Evolutionary conservation across 768 basidiomycete species (phyloP), one percentile per base, ranked within the genome.

Genomic region (Coprinopsis cinerea): DNA sequence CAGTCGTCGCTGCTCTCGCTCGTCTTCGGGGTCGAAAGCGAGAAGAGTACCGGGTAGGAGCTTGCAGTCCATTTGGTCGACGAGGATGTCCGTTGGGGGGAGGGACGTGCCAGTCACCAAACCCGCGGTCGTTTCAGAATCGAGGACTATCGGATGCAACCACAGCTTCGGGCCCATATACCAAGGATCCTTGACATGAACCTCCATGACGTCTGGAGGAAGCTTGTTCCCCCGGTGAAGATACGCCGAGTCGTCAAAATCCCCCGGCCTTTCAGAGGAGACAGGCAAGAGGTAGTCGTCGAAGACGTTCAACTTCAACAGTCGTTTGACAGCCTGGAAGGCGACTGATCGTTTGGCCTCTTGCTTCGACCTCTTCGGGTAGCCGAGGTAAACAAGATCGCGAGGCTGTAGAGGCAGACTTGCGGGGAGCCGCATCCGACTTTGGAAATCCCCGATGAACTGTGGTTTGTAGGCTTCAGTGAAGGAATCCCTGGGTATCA

Each of bases 291-390:
- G 75, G 59, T 87, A 83, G 49, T 92, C 83, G 57, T 94, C 85
- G 56, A 93, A 85, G 3, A 89, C 83, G 24, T 85, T 77, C n/a
- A 89, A 67, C 24, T 72, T 69, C 52, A 83, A 78, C 14, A 95
- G 72, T 2, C 71, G 70, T 56, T 79, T 82, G 18, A 90, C 87
- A 2, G 86, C 91, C 53, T 79, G 65, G 61, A 90, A 94, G 0
- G 90, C 87, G 10, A 79, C 90, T 2, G 86, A 85, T 5, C 92
- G 82, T 57, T 82, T 89, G 0, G 92, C 91, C 59, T 88, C 88
- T 52, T 77, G 82, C 62, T 92, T 93, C 11, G 87, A 78, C 37
- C 72, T 67, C 49, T 76, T 79, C 4, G 47, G 52, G 2, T 87
- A 84, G 0, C 89, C 89, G 13, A 67, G 60, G 53, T 76, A 87